phyloP scores from a whole-genome alignment of 2,329 filamentous ascomycete genomes.

The Triangularia setosa region DNA sequence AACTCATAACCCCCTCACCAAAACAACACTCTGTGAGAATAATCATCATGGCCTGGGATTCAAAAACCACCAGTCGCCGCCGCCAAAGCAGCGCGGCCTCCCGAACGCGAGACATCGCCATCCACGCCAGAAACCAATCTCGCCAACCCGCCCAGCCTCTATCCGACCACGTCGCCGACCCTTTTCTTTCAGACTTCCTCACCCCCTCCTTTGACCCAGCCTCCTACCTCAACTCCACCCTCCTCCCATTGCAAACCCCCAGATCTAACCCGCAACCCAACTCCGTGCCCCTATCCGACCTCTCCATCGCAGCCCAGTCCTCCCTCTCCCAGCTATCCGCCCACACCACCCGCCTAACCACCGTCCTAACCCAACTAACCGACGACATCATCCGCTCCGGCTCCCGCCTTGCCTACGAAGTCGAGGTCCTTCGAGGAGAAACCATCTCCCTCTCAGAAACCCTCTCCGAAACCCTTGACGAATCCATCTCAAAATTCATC shows the following conservation, averaged over 20 bases:
- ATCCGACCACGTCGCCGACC: constrained; percentile 65
- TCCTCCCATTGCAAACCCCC: constrained; percentile 61
- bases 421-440: constrained; percentile 88
- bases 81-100: constrained; percentile 44
- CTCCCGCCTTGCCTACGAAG: constrained; percentile 85
- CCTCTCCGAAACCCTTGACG: constrained; percentile 65
- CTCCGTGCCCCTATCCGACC: constrained; percentile 63
- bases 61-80: constrained; percentile 37
- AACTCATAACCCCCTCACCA: neutral
- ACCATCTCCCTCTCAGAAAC: constrained; percentile 75
- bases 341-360: constrained; percentile 78
- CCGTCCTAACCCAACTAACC: constrained; percentile 79
- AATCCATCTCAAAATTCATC: constrained; percentile 69
- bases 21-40: neutral
- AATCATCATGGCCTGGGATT: constrained; percentile 38
- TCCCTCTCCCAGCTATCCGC: constrained; percentile 85
- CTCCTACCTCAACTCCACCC: constrained; percentile 75
- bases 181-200: constrained; percentile 71
- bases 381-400: constrained; percentile 92
- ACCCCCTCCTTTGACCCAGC: constrained; percentile 75
- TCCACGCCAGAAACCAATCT: constrained; percentile 40
- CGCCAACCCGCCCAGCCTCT: constrained; percentile 39
- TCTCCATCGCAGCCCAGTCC: constrained; percentile 76
- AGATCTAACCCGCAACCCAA: constrained; percentile 16
- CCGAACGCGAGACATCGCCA: constrained; percentile 35